phyloP scores from a whole-genome alignment of 1,284 basidiomycete species.

The Sphagnurus paluster region DNA sequence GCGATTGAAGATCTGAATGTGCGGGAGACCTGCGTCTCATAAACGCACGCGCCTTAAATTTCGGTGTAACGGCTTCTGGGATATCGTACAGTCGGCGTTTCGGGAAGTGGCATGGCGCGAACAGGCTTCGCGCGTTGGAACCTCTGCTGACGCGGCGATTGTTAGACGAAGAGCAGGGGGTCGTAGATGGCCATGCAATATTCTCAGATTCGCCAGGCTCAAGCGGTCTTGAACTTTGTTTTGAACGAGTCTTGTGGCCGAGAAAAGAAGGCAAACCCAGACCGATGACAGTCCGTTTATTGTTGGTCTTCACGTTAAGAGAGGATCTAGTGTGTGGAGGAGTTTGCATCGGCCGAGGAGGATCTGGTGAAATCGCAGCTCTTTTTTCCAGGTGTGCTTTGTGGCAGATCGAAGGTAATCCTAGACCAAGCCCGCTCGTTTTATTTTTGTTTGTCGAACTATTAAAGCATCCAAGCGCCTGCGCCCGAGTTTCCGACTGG shows the following conservation, averaged over 20 bases:
- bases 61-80: conserved; percentile 17
- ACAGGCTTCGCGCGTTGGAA: conserved; percentile 13
- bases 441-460: background rate
- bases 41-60: conserved; percentile 1
- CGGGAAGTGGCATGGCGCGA: conserved; percentile 19
- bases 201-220: no score
- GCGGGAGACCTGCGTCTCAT: background rate
- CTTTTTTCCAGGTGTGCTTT: background rate
- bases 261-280: no score
- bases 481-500: background rate
- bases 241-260: no score
- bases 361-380: no score
- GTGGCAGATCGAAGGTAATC: conserved; percentile 6
- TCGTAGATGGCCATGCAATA: background rate
- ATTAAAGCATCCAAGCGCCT: background rate
- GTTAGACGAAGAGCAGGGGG: background rate
- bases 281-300: no score
- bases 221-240: no score
- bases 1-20: background rate
- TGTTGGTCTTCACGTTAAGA: no score
- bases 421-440: conserved; percentile 13
- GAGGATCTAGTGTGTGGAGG: no score
- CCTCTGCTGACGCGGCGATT: conserved; percentile 1
- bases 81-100: conserved; percentile 24
- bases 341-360: no score